Conservation (phyloP, 495 filamentous ascomycete species). For the Penicillium dipodomyicola region DNA sequence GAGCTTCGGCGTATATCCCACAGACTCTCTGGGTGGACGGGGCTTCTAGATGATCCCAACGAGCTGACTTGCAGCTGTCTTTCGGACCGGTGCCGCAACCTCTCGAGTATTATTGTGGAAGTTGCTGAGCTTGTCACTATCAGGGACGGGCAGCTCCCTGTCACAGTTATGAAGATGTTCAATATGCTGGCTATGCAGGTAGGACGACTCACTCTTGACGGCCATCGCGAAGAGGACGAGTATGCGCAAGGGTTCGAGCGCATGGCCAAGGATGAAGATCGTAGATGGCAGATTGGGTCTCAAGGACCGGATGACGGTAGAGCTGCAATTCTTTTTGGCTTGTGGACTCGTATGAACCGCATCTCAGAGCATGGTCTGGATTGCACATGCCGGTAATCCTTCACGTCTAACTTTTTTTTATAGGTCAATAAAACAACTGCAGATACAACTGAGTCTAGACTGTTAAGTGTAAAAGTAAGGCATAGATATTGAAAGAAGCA, state of each 20-base stretch:
- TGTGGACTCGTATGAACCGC: conserved; percentile 5
- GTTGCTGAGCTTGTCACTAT: neutral
- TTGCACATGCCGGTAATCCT: neutral
- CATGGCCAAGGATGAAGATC: neutral
- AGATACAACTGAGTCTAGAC: neutral
- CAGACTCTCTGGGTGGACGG: neutral
- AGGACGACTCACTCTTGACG: neutral
- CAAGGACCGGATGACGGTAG: conserved; percentile 3
- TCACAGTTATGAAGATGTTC: neutral
- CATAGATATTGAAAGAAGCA: too few species aligned
- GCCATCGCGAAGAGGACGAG: neutral
- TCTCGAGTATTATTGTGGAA: neutral
- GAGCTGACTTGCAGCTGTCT: neutral
- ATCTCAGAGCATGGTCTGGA: neutral
- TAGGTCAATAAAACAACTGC: neutral
- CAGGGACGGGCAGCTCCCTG: neutral
- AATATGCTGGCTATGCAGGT: conserved; percentile 2
- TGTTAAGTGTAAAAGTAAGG: too few species aligned
- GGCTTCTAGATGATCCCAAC: neutral
- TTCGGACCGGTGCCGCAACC: neutral
- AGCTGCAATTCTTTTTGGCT: neutral
- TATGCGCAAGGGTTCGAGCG: neutral
- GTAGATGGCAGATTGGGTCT: neutral
- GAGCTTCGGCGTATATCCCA: neutral
- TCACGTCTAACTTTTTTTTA: neutral